Percentiles rank a stretch among this genome's conserved stretches.
Evolutionary conservation across 225 moss, liverwort and hornwort genomes (phyloP).

Genomic region (Climacium dendroides): DNA sequence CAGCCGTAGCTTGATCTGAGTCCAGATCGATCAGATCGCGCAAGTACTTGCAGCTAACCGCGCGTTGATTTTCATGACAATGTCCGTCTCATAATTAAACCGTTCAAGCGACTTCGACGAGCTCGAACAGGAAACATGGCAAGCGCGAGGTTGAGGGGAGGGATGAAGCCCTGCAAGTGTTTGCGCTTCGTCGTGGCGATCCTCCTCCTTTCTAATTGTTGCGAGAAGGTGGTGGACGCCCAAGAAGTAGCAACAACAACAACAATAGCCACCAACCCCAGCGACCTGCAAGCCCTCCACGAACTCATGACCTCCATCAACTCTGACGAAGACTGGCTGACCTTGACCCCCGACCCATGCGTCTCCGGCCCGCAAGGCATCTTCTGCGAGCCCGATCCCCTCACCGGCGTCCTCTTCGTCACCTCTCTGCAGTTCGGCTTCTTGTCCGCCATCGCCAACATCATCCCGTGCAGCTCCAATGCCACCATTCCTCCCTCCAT

Average conservation of each 20-base stretch:
- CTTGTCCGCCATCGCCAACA: conserved; percentile 15
- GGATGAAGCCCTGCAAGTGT: neutral
- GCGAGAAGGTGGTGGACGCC: neutral
- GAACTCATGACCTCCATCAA: conserved; percentile 24
- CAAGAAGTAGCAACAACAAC: neutral
- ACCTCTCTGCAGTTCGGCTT: conserved; percentile 33
- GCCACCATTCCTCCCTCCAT: conserved; percentile 23
- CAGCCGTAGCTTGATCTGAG: neutral
- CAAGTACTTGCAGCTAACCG: too few species aligned
- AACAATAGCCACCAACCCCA: neutral
- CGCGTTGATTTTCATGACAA: neutral
- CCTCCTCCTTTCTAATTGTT: neutral
- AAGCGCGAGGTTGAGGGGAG: neutral
- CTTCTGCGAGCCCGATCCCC: conserved; percentile 8
- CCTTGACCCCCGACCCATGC: conserved; percentile 21
- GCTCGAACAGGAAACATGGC: neutral
- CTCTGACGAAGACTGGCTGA: conserved; percentile 16
- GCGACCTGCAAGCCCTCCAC: conserved; percentile 13
- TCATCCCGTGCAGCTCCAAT: conserved; percentile 11
- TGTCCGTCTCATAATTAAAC: neutral
- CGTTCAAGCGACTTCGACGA: neutral
- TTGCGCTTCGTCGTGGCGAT: neutral
- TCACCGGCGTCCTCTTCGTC: conserved; percentile 13
- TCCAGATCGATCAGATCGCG: too few species aligned
- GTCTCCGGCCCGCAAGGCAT: conserved; percentile 25